A percentile compares a stretch with the other conserved stretches of the same genome.
These are phyloP conservation scores for Senna tora DNA, from an alignment of 306 rosid genomes.

Conservation along the genomic window DNA sequence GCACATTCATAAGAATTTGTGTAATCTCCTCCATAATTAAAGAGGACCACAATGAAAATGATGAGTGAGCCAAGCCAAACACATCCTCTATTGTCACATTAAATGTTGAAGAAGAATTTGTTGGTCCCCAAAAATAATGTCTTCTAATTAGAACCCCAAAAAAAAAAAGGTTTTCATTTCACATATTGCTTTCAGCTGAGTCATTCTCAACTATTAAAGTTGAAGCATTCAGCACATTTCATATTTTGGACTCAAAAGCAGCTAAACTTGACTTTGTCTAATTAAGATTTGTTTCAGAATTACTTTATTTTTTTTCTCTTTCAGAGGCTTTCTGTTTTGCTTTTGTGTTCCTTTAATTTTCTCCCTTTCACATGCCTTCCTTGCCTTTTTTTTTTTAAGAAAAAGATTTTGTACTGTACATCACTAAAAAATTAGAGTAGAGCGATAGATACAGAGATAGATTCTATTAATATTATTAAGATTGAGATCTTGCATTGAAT, in stretches of 20 bases:
- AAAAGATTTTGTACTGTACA: too few relatives aligned
- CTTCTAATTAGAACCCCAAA: not conserved
- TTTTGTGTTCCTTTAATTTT: not conserved
- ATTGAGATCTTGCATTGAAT: too few relatives aligned
- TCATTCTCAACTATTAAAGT: conserved; percentile 13
- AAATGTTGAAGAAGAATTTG: too few relatives aligned
- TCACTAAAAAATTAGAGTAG: too few relatives aligned
- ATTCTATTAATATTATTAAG: too few relatives aligned
- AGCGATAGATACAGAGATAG: too few relatives aligned
- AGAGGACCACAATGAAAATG: conserved; percentile 21
- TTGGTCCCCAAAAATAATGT: conserved; percentile 20
- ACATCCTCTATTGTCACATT: too few relatives aligned
- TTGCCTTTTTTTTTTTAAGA: not conserved
- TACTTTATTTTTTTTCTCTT: not conserved
- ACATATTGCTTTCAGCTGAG: conserved; percentile 33
- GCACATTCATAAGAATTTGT: too few relatives aligned
- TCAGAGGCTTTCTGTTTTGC: not conserved
- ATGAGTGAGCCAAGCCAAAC: too few relatives aligned
- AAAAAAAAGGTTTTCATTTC: conserved; percentile 20
- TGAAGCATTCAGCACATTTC: not conserved
- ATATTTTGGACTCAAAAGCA: not conserved
- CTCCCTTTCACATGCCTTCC: not conserved
- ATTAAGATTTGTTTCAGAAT: not conserved
- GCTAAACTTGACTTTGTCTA: conserved; percentile 33
- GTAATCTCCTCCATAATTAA: not conserved